These are phyloP conservation scores for Knoxdaviesia capensis DNA, from an alignment of 2,329 filamentous ascomycete genomes.

Conservation along the genomic window DNA sequence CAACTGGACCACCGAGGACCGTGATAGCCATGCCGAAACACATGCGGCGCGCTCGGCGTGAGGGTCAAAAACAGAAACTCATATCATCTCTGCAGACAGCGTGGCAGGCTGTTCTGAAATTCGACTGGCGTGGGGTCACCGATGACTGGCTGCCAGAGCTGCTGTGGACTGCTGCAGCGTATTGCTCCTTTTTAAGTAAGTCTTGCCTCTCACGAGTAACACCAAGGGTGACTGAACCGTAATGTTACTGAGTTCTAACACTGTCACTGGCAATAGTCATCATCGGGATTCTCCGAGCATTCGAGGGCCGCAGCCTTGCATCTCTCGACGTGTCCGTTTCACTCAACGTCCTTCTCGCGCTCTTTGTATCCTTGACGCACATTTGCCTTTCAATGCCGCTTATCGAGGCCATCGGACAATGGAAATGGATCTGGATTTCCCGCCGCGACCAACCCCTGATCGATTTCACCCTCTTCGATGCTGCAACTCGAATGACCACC, in stretches of 20 bases:
- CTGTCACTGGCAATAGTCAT: not conserved
- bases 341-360: constrained; percentile 11
- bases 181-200: not conserved
- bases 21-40: too few species aligned
- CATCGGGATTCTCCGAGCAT: constrained; percentile 2
- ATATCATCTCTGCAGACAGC: too few species aligned
- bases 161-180: too few species aligned
- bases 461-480: constrained; percentile 11
- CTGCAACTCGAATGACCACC: constrained; percentile 6
- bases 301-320: constrained; percentile 7
- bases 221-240: constrained; percentile 1
- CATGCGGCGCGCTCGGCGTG: not conserved
- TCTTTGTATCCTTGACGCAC: constrained; percentile 10
- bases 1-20: not conserved
- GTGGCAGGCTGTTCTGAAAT: not conserved
- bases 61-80: not conserved
- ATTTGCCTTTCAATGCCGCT: constrained; percentile 9
- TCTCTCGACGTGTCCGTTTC: constrained; percentile 9
- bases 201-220: not conserved
- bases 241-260: not conserved
- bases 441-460: constrained; percentile 7
- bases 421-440: constrained; percentile 14
- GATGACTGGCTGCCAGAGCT: too few species aligned
- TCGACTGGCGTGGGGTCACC: too few species aligned
- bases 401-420: constrained; percentile 11